Conservation (phyloP, 179 eudicot species). For the Patellifolia procumbens region DNA sequence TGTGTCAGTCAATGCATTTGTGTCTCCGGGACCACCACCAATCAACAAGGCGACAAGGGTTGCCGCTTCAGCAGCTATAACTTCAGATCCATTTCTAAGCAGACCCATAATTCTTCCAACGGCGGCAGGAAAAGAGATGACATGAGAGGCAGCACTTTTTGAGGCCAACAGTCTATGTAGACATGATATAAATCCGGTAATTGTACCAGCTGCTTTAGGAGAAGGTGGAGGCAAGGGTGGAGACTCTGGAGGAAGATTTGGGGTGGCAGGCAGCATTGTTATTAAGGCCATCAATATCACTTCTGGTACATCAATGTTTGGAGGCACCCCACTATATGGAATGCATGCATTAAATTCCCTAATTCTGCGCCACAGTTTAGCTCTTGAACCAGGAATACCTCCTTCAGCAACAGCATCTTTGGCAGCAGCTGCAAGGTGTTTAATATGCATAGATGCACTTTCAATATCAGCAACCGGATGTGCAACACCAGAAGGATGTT, state of each 20-base stretch:
- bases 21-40: slow-evolving; percentile 94
- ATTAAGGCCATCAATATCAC: slow-evolving; percentile 98
- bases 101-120: slow-evolving; percentile 99
- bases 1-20: slow-evolving; percentile 66
- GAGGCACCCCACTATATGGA: slow-evolving; percentile 87
- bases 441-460: slow-evolving; percentile 77
- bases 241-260: slow-evolving; percentile 91
- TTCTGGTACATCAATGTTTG: slow-evolving; percentile 88
- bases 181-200: slow-evolving; percentile 88
- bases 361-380: slow-evolving; percentile 97
- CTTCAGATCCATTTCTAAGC: slow-evolving; percentile 98
- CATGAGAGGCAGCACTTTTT: slow-evolving; percentile 96
- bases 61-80: slow-evolving; percentile 91
- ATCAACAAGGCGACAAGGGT: slow-evolving; percentile 91
- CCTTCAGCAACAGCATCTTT: slow-evolving; percentile 99
- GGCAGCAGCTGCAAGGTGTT: slow-evolving; percentile 93
- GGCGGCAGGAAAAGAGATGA: slow-evolving; percentile 98
- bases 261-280: slow-evolving; percentile 94
- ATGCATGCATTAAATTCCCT: slow-evolving; percentile 97
- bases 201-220: slow-evolving; percentile 99
- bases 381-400: slow-evolving; percentile 97
- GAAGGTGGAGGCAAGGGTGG: slow-evolving; percentile 98
- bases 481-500: slow-evolving; percentile 43
- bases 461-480: slow-evolving; percentile 66
- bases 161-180: slow-evolving; percentile 85